phyloP scores from a whole-genome alignment of 2,329 filamentous ascomycete species.

The Bimuria novae-zelandiae region DNA sequence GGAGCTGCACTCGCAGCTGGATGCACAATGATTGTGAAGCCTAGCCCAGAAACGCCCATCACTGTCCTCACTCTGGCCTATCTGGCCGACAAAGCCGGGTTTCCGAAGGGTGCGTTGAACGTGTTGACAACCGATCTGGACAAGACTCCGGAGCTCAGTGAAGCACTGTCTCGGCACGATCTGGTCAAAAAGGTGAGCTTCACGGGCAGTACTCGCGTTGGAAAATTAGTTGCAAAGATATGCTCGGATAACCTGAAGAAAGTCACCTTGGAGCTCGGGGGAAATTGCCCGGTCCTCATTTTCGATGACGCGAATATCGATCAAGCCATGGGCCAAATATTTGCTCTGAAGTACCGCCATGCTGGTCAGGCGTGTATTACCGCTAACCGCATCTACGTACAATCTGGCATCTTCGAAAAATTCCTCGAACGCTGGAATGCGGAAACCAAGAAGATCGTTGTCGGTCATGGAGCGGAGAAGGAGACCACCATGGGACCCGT shows the following conservation, averaged over 20 bases:
- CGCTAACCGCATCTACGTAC: slow-evolving; percentile 68
- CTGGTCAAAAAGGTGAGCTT: slow-evolving; percentile 67
- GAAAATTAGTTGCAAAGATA: slow-evolving; percentile 64
- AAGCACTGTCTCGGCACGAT: slow-evolving; percentile 61
- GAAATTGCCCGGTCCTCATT: slow-evolving; percentile 68
- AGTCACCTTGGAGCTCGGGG: slow-evolving; percentile 66
- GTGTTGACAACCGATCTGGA: slow-evolving; percentile 64
- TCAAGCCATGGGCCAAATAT: slow-evolving; percentile 54
- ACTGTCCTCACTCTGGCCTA: slow-evolving; percentile 45
- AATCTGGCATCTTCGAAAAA: slow-evolving; percentile 64
- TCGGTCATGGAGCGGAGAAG: slow-evolving; percentile 65
- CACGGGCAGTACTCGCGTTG: slow-evolving; percentile 62
- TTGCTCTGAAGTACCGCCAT: slow-evolving; percentile 60
- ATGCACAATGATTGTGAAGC: slow-evolving; percentile 69
- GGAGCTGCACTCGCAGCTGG: slow-evolving; percentile 71
- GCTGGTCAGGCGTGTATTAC: slow-evolving; percentile 69
- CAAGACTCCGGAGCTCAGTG: slow-evolving; percentile 59
- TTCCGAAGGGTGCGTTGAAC: slow-evolving; percentile 64
- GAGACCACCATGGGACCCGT: slow-evolving; percentile 64
- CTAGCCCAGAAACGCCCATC: slow-evolving; percentile 49
- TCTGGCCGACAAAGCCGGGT: slow-evolving; percentile 47
- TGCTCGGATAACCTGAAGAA: slow-evolving; percentile 67
- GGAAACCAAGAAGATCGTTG: slow-evolving; percentile 58
- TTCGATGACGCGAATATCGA: slow-evolving; percentile 68
- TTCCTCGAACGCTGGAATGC: slow-evolving; percentile 61